Conservation (phyloP, 495 filamentous ascomycete species). For the Penicillium longicatenatum region DNA sequence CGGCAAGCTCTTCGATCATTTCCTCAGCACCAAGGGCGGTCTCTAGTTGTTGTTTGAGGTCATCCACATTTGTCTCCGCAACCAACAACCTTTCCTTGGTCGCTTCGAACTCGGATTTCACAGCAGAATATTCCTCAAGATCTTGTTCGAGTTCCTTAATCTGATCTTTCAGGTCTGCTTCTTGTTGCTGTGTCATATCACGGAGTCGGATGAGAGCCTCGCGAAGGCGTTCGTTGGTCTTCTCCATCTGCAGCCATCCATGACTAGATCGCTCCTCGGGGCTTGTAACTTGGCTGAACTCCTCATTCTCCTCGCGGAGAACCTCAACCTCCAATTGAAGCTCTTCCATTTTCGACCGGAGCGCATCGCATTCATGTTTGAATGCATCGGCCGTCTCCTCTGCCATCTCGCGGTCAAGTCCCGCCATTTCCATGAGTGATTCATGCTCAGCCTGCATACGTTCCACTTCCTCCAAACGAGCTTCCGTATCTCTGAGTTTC, state of each 20-base stretch:
- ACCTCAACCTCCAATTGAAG: constrained; percentile 86
- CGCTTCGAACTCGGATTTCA: constrained; percentile 71
- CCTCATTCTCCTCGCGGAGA: constrained; percentile 81
- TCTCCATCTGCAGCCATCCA: constrained; percentile 89
- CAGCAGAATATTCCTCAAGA: constrained; percentile 64
- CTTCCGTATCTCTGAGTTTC: constrained; percentile 74
- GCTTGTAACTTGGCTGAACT: constrained; percentile 79
- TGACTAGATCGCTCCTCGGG: constrained; percentile 84
- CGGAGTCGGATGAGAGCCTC: constrained; percentile 82
- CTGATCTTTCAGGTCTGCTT: constrained; percentile 74
- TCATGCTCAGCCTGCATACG: constrained; percentile 80
- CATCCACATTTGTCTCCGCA: constrained; percentile 76
- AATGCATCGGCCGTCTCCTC: constrained; percentile 84
- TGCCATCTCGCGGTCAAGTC: constrained; percentile 92
- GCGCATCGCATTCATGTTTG: constrained; percentile 76
- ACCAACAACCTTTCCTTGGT: constrained; percentile 71
- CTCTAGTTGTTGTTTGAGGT: constrained; percentile 88
- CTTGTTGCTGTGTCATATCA: constrained; percentile 83
- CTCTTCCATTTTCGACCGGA: constrained; percentile 77
- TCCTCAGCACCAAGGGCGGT: constrained; percentile 83
- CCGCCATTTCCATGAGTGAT: constrained; percentile 79
- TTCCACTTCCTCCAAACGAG: constrained; percentile 67
- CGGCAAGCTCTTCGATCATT: constrained; percentile 89
- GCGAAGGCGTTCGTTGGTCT: constrained; percentile 82
- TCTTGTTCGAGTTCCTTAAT: constrained; percentile 81